Evolutionary conservation across 2,329 filamentous ascomycete genomes (phyloP).

Genomic region (Aspergillus carbonarius): DNA sequence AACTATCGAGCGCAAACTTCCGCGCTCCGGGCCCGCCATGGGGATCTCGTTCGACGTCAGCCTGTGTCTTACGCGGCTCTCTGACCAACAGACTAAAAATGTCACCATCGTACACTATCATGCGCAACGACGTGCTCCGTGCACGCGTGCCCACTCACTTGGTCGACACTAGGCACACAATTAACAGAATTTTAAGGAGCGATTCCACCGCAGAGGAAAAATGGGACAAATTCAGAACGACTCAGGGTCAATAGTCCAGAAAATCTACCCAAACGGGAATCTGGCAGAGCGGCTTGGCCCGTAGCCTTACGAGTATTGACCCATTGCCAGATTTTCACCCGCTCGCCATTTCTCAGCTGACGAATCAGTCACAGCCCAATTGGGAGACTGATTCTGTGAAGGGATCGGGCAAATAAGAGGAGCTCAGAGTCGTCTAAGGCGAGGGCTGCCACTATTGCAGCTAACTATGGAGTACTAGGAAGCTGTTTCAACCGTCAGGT

Average conservation of each 20-base stretch:
- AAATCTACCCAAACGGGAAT: background rate
- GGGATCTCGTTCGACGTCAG: slow-evolving; percentile 10
- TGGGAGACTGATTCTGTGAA: background rate
- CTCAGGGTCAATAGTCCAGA: background rate
- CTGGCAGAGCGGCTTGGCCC: slow-evolving; percentile 2
- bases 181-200: slow-evolving; percentile 2
- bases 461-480: background rate
- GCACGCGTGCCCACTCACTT: slow-evolving; percentile 3
- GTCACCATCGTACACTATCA: slow-evolving; percentile 16
- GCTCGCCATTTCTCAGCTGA: background rate
- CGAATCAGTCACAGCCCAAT: background rate
- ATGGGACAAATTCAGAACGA: background rate
- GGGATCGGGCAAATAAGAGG: slow-evolving; percentile 1
- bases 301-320: slow-evolving; percentile 7
- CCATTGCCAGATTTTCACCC: background rate
- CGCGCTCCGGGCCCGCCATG: background rate
- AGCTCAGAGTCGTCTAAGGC: background rate
- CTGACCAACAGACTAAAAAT: slow-evolving; percentile 21
- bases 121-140: slow-evolving; percentile 13
- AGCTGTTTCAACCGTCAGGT: background rate
- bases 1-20: slow-evolving; percentile 2
- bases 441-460: background rate
- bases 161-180: slow-evolving; percentile 1
- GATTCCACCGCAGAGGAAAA: background rate
- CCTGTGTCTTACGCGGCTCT: slow-evolving; percentile 25